Conservation (phyloP, 257 asterid genomes). For the Gentiana macrophylla region DNA sequence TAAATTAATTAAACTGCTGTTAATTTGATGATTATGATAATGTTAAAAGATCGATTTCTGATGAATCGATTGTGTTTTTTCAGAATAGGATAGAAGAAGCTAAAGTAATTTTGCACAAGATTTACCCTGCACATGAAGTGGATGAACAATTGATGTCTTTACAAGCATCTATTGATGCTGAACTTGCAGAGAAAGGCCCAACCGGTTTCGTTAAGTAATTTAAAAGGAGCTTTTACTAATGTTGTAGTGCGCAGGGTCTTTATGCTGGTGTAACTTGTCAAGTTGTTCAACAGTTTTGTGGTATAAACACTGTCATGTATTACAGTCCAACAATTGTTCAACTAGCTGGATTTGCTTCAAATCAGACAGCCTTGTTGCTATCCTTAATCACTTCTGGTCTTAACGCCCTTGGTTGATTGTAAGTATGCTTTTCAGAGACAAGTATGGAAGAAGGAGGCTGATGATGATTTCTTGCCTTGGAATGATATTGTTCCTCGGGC, state of each 20-base stretch:
- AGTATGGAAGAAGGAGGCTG: constrained; percentile 35
- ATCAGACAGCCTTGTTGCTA: constrained; percentile 24
- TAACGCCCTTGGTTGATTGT: constrained; percentile 25
- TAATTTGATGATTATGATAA: not conserved
- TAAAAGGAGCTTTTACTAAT: constrained; percentile 17
- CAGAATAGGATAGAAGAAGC: constrained; percentile 37
- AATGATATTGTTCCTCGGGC: constrained; percentile 27
- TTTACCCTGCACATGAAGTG: constrained; percentile 26
- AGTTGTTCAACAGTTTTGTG: constrained; percentile 4
- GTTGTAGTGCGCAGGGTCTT: constrained; percentile 26
- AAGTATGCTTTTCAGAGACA: constrained; percentile 31
- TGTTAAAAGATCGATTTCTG: too few relatives aligned
- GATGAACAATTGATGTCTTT: constrained; percentile 21
- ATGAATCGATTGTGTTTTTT: not conserved
- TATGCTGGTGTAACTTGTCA: constrained; percentile 28
- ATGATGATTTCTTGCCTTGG: constrained; percentile 23
- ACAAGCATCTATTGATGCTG: constrained; percentile 24
- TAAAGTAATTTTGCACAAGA: constrained; percentile 22
- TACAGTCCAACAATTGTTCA: constrained; percentile 9
- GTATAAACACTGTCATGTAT: not conserved
- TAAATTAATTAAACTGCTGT: not conserved
- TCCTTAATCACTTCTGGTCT: constrained; percentile 31
- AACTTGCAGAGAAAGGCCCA: constrained; percentile 16
- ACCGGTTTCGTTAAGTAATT: not conserved
- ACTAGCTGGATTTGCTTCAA: constrained; percentile 31